Evolutionary conservation across 179 eudicot species (phyloP), one percentile per base, ranked within the genome.

Genomic region (Drosera spatulata): DNA sequence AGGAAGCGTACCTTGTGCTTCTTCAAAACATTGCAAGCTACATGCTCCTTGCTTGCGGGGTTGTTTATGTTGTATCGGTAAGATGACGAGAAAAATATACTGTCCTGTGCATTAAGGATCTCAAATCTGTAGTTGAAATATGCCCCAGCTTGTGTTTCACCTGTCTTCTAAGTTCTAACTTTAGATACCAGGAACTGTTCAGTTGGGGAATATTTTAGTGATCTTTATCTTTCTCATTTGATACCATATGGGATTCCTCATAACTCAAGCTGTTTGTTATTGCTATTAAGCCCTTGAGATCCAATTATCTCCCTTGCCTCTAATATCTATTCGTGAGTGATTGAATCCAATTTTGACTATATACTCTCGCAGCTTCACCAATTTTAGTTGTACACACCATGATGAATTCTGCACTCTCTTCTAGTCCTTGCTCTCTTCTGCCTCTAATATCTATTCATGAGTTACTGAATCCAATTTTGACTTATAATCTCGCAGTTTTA

Each of bases 21-120:
- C 85, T 88, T 53, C 96, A 82, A 71, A 81, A 81, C 73, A 70
- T 93, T 60, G 75, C 96, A 51, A 55, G 95, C 67, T 93, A 82
- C 76, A 59, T 86, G 76, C 85, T 93, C 55, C 87, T 93, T 69
- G 76, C 81, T 66, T 93, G 99, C 68, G 99, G 96, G 59, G 75
- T 74, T 49, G 80, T 93, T 66, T 93, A 88, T 63, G 38, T 88
- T 59, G 40, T 82, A 68, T 79, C 86, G 75, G 99, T 88, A 79
- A 76, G 96, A 68, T 55, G 47, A 63, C 62, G 60, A 47, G 4
- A 48, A 58, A 4, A 39, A 22, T 53, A 63, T 63, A 2, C 4
- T 14, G 41, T 10, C 10, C 54, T 45, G 4, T 13, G 41, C 8
- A 43, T 7, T 43, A 43, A 43, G 45, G 38, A 56, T 22, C 33